Evolutionary conservation across 2,329 filamentous ascomycete genomes (phyloP).

Genomic region (Hymenoscyphus occultus): DNA sequence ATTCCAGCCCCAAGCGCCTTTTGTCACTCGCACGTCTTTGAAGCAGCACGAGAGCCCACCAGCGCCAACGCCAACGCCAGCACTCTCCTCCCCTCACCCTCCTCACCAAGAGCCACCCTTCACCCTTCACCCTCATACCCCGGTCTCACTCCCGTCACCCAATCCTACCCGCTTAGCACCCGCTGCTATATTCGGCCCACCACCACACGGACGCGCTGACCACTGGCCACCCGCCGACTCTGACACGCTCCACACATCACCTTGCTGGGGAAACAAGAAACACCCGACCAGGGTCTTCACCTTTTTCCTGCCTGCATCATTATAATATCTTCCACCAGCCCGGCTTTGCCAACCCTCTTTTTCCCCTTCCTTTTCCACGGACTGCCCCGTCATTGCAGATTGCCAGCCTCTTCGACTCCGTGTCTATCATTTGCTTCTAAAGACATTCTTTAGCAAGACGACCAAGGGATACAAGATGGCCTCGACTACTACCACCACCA

Average conservation of each 20-base stretch:
- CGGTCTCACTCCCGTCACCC: neutral
- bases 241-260: constrained; percentile 23
- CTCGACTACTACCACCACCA: constrained; percentile 28
- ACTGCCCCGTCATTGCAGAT: constrained; percentile 32
- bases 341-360: constrained; percentile 18
- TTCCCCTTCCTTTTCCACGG: constrained; percentile 25
- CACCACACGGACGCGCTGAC: constrained; percentile 25
- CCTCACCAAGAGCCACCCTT: too few relatives aligned
- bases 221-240: constrained; percentile 18
- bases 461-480: constrained; percentile 29
- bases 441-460: constrained; percentile 27
- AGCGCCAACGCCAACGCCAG: neutral
- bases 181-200: constrained; percentile 31
- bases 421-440: constrained; percentile 31
- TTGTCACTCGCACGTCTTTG: constrained; percentile 8
- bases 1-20: constrained; percentile 18
- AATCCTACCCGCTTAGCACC: constrained; percentile 27
- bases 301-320: constrained; percentile 18
- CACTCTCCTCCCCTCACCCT: neutral
- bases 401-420: constrained; percentile 29
- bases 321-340: constrained; percentile 32
- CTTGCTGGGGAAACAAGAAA: constrained; percentile 21
- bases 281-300: constrained; percentile 14
- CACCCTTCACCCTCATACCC: too few relatives aligned
- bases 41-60: neutral